Evolutionary conservation across 805 yeast species (phyloP).

Genomic region (Wickerhamiella allomyrinae): DNA sequence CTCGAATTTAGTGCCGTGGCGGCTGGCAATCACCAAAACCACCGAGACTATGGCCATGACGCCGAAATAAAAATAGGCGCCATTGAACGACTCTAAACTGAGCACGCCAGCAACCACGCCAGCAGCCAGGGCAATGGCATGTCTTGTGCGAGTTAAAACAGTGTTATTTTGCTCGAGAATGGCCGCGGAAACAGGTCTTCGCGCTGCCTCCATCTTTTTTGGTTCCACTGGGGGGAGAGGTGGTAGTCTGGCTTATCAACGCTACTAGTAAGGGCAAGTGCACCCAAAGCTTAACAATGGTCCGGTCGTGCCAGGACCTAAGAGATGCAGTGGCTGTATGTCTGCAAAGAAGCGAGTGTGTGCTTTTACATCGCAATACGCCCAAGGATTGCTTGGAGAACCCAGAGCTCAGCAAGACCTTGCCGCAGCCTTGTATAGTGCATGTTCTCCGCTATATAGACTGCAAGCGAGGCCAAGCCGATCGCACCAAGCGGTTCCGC

Average conservation of each 20-base stretch:
- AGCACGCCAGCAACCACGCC: conserved; percentile 46
- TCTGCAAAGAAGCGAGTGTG: conserved; percentile 92
- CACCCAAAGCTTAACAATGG: too few relatives aligned
- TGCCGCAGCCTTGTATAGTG: conserved; percentile 81
- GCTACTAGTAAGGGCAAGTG: too few relatives aligned
- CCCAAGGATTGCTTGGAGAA: conserved; percentile 79
- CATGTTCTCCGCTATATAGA: conserved; percentile 77
- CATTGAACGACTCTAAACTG: conserved; percentile 35
- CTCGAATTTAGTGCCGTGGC: conserved; percentile 5
- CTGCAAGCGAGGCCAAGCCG: conserved; percentile 82
- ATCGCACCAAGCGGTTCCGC: conserved; percentile 73
- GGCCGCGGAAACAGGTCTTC: background rate
- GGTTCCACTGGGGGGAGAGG: too few relatives aligned
- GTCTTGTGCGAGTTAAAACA: conserved; percentile 18
- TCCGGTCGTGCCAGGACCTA: conserved; percentile 75
- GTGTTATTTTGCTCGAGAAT: background rate
- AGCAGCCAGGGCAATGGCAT: conserved; percentile 34
- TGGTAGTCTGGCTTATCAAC: too few relatives aligned
- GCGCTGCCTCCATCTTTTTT: too few relatives aligned
- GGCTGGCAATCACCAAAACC: conserved; percentile 2
- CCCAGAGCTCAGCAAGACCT: conserved; percentile 56
- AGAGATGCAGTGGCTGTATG: conserved; percentile 92
- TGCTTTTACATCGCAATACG: conserved; percentile 71
- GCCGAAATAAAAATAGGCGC: conserved; percentile 32
- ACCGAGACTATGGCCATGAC: conserved; percentile 20